Evolutionary conservation across 2,329 filamentous ascomycete species (phyloP).

Genomic region (Fusarium buharicum): DNA sequence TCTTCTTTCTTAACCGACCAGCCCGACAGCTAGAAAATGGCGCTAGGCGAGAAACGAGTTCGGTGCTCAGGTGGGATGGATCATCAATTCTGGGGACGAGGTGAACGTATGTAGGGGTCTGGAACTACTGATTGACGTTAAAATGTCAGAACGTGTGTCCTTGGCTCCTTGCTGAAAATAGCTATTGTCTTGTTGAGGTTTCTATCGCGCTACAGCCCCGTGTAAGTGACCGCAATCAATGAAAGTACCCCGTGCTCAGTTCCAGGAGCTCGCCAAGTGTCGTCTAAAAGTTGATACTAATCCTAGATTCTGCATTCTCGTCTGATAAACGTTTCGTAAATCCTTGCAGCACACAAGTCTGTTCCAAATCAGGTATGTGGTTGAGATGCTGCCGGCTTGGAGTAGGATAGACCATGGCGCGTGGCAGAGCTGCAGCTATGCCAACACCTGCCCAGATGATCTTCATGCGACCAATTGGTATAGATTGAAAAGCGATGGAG

Average conservation of each 20-base stretch:
- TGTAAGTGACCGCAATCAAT: constrained; percentile 1
- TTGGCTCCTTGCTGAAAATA: not conserved
- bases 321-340: not conserved
- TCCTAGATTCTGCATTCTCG: not conserved
- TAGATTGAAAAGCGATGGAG: constrained; percentile 6
- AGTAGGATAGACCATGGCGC: constrained; percentile 12
- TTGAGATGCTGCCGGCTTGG: constrained; percentile 5
- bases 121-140: not conserved
- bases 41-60: constrained; percentile 20
- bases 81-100: constrained; percentile 24
- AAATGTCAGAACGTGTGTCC: not conserved
- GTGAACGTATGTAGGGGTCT: constrained; percentile 12
- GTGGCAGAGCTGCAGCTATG: constrained; percentile 31
- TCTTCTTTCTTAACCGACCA: constrained; percentile 25
- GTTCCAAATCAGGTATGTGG: not conserved
- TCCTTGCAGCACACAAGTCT: constrained; percentile 6
- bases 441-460: constrained; percentile 33
- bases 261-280: not conserved
- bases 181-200: not conserved
- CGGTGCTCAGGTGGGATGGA: constrained; percentile 21
- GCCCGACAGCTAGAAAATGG: constrained; percentile 3
- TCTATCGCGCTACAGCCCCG: constrained; percentile 7
- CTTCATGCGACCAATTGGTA: constrained; percentile 32
- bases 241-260: constrained; percentile 10
- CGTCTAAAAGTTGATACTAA: not conserved